These are phyloP conservation scores for Artemisia argyi DNA, from an alignment of 129 eudicot genomes.

Conservation along the genomic window DNA sequence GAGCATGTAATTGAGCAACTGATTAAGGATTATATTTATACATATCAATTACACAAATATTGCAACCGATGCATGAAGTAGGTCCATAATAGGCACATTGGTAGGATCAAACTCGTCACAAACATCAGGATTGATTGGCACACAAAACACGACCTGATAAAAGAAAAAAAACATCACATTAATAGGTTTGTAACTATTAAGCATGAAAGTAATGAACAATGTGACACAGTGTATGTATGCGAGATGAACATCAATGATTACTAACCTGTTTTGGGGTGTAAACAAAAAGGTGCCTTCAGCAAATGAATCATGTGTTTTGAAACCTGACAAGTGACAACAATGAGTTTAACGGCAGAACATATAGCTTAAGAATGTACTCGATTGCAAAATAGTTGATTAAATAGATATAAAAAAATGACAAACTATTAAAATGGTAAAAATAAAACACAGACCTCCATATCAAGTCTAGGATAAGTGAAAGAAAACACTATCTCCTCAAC, in stretches of 20 bases:
- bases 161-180: conserved; percentile 4
- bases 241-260: background rate
- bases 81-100: conserved; percentile 48
- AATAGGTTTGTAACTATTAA: background rate
- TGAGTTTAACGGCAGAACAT: background rate
- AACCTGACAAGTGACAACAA: conserved; percentile 52
- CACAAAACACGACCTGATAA: conserved; percentile 82
- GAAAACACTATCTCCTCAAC: conserved; percentile 89
- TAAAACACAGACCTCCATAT: conserved; percentile 72
- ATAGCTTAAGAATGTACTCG: background rate
- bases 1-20: no score
- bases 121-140: conserved; percentile 75
- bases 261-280: conserved; percentile 95
- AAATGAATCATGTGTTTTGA: conserved; percentile 95
- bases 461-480: conserved; percentile 91
- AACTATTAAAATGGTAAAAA: background rate
- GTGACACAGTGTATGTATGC: background rate
- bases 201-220: background rate
- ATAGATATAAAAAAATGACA: background rate
- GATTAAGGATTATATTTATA: no score
- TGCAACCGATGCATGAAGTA: background rate
- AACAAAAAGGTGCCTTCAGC: conserved; percentile 94
- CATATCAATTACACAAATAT: no score
- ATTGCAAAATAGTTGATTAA: conserved; percentile 4
- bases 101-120: conserved; percentile 96